Conservation (phyloP, 2,329 filamentous ascomycete species). For the Parafenestella ontariensis region DNA sequence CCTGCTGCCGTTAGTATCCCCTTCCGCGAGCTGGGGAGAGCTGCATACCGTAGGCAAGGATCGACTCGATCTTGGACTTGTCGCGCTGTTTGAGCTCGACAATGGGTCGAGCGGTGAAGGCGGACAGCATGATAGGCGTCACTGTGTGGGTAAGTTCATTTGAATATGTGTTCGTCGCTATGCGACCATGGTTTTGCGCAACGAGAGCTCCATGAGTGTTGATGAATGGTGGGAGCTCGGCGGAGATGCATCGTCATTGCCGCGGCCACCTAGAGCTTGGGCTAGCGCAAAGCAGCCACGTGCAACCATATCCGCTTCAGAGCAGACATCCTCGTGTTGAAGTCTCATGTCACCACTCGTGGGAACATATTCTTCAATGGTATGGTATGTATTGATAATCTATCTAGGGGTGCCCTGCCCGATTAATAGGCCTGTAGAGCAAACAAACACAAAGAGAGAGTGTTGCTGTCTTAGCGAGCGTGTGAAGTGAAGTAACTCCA, state of each 20-base stretch:
- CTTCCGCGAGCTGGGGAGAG: background rate
- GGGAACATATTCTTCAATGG: background rate
- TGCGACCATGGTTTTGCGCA: conserved; percentile 24
- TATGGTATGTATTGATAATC: conserved; percentile 12
- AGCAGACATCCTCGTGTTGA: background rate
- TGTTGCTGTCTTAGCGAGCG: conserved; percentile 23
- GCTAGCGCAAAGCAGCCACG: conserved; percentile 26
- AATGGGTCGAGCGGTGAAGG: conserved; percentile 94
- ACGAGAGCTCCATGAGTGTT: conserved; percentile 27
- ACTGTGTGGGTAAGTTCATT: conserved; percentile 13
- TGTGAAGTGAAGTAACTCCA: conserved; percentile 6
- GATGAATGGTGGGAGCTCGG: conserved; percentile 15
- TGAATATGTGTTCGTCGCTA: conserved; percentile 18
- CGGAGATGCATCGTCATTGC: conserved; percentile 33
- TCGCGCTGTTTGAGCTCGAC: conserved; percentile 96
- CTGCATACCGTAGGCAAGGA: conserved; percentile 80
- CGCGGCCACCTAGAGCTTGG: conserved; percentile 13
- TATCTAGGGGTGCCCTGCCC: conserved; percentile 17
- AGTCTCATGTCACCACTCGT: background rate
- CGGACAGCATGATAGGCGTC: conserved; percentile 77
- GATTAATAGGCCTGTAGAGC: conserved; percentile 16
- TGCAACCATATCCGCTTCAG: conserved; percentile 1
- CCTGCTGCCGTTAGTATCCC: conserved; percentile 58
- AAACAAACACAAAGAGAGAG: conserved; percentile 17
- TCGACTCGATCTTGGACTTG: conserved; percentile 96